Base-by-base conservation (phyloP, 331 rosid species). In the Quercus tomentella region DNA sequence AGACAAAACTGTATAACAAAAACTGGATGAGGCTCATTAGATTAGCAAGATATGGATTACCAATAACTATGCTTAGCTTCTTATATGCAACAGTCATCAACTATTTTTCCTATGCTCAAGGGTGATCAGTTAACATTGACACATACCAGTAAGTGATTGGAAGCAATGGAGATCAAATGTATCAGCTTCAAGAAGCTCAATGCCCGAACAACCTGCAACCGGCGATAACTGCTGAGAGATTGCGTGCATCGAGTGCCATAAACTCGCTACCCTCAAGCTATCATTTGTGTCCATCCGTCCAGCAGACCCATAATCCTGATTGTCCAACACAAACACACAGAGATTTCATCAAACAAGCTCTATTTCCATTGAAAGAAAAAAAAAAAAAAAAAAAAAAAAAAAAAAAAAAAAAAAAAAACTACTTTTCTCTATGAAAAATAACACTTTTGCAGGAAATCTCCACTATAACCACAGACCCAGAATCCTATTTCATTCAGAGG, bases 231-330 rank as follows among this genome's bases (percentile, higher is more conserved):
- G 96, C 85, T 93, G 99, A 81, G 98, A 93, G 81, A 95, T 95
- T 72, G 97, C 98, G 60, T 95, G 99, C 99, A 95, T 95, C 0
- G 99, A 95, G 72, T 95, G 98, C 99, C 98, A 95, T 77, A 95
- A 88, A 84, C 97, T 93, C 10, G 98, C 97, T 80, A 95, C 97
- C 77, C 99, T 79, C 89, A 93, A 88, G 86, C 93, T 95, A 77
- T 95, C 98, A 56, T 95, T 95, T 2, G 98, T 91, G 86, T 95
- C 98, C 97, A 91, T 95, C 69, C 96, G 70, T 75, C 93, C 93
- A 62, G 92, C 76, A 51, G 97, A 93, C n/a, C 98, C 98, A 83
- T 93, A 93, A 75, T 91, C 95, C 97, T 93, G 61, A 28, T 30
- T 37, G 8, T 51, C 76, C 72, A 12, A 63, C 70, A 60, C 61